Evolutionary conservation across 1,284 basidiomycete species (phyloP), one percentile per base, ranked within the genome.

Genomic region (Salmacisia buchloeana): DNA sequence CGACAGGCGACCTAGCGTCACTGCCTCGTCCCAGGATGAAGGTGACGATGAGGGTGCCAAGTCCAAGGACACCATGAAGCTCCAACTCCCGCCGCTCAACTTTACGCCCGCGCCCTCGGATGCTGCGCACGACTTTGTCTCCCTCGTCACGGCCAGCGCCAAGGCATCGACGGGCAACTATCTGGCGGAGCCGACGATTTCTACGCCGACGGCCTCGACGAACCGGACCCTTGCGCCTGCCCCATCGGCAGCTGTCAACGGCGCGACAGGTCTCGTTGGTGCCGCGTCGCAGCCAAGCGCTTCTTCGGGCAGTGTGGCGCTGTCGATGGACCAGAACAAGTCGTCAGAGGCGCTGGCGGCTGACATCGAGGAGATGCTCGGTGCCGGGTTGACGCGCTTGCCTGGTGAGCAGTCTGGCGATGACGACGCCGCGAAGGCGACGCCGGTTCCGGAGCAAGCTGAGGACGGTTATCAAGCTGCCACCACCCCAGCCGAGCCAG

Each of bases 351-450:
- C 49, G 7, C 49, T 54, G 6, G 49, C 49, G 13, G 49, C 49
- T 31, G 49, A 54, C 49, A 54, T 54, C 10, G 49, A 54, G 49
- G 49, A 54, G 49, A 54, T 54, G 49, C 29, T 54, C 6, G 49
- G 34, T n/a, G 49, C 29, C 4, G 49, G 49, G 6, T 18, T 54
- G 23, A 7, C 13, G 4, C 49, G 49, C 27, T 15, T 31, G 25
- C 49, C 49, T 9, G 27, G 29, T 54, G 29, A 29, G 29, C 49
- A 31, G 29, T 9, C 13, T 13, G 49, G 18, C 1, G 3, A 9
- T 33, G 2, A 27, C 29, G 29, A 54, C 13, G 29, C 49, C 27
- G 21, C 27, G 15, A 3, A 5, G 15, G 49, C 27, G 1, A 33
- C 49, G n/a, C n/a, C n/a, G n/a, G n/a, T n/a, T n/a, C n/a, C n/a